phyloP scores from a whole-genome alignment of 2,329 filamentous ascomycete species.

The Epichloe sibirici region DNA sequence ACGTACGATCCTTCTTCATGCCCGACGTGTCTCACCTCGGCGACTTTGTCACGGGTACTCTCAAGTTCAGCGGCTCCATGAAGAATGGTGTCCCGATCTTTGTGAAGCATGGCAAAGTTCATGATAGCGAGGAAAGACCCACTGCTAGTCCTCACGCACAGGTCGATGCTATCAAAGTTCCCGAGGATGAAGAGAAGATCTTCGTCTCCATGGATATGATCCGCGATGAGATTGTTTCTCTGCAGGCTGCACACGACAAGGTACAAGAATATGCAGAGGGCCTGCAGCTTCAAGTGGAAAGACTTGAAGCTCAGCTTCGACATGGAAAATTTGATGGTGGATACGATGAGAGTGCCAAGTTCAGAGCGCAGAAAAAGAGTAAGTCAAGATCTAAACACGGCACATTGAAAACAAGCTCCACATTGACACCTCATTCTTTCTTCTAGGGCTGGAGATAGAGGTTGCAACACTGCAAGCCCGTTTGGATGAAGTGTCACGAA shows the following conservation, averaged over 20 bases:
- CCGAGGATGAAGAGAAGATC: slow-evolving; percentile 43
- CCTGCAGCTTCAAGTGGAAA: slow-evolving; percentile 38
- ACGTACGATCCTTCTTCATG: slow-evolving; percentile 40
- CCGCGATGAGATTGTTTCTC: slow-evolving; percentile 41
- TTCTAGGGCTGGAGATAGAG: slow-evolving; percentile 44
- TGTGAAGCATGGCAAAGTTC: slow-evolving; percentile 40
- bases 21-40: slow-evolving; percentile 43
- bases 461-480: slow-evolving; percentile 48
- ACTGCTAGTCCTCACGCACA: slow-evolving; percentile 29
- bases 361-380: slow-evolving; percentile 43
- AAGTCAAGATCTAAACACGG: slow-evolving; percentile 19
- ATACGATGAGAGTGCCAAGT: slow-evolving; percentile 31
- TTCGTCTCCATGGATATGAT: slow-evolving; percentile 52
- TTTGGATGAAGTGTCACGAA: slow-evolving; percentile 50
- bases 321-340: slow-evolving; percentile 31
- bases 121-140: slow-evolving; percentile 28
- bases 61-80: slow-evolving; percentile 37
- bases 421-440: not conserved
- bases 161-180: slow-evolving; percentile 37
- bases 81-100: slow-evolving; percentile 44
- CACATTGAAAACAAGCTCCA: not conserved
- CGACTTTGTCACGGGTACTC: slow-evolving; percentile 43
- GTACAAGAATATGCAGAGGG: slow-evolving; percentile 42
- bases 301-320: slow-evolving; percentile 36
- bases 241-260: slow-evolving; percentile 44